phyloP scores from a whole-genome alignment of 176 grass and related monocot genomes.

The Carex pumila region DNA sequence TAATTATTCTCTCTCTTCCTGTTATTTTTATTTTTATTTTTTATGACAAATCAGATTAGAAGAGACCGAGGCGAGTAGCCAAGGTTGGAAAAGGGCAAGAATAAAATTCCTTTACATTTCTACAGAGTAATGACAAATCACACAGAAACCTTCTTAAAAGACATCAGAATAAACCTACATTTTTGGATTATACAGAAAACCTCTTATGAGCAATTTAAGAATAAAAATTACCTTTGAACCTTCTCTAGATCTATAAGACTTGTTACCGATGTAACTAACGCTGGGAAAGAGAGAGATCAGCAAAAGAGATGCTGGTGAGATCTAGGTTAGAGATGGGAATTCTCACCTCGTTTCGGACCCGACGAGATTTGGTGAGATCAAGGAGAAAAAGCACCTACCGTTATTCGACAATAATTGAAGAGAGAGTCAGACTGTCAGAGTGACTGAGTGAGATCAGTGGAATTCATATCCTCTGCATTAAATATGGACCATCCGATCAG shows the following conservation, averaged over 20 bases:
- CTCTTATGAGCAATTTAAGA: not conserved
- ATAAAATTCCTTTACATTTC: too few relatives aligned
- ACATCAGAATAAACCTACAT: not conserved
- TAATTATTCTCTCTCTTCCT: too few relatives aligned
- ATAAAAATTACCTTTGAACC: not conserved
- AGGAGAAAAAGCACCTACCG: not conserved
- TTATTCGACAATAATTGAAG: constrained; percentile 15
- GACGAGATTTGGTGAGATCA: constrained; percentile 8
- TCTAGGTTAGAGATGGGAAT: constrained; percentile 19
- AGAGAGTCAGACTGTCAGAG: not conserved
- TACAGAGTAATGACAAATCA: not conserved
- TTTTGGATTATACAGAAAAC: not conserved
- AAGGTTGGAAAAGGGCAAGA: too few relatives aligned
- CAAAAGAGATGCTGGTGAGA: not conserved
- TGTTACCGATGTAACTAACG: not conserved
- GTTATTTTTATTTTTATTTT: too few relatives aligned
- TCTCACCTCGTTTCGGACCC: constrained; percentile 20
- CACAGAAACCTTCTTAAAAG: not conserved
- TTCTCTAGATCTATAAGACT: not conserved
- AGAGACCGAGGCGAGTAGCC: too few relatives aligned
- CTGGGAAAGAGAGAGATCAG: not conserved
- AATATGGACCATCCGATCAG: too few relatives aligned
- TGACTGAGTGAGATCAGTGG: too few relatives aligned
- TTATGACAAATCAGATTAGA: too few relatives aligned
- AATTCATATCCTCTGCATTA: too few relatives aligned